Conservation (phyloP, 1,284 basidiomycete species). For the Hemileccinum hortonii region DNA sequence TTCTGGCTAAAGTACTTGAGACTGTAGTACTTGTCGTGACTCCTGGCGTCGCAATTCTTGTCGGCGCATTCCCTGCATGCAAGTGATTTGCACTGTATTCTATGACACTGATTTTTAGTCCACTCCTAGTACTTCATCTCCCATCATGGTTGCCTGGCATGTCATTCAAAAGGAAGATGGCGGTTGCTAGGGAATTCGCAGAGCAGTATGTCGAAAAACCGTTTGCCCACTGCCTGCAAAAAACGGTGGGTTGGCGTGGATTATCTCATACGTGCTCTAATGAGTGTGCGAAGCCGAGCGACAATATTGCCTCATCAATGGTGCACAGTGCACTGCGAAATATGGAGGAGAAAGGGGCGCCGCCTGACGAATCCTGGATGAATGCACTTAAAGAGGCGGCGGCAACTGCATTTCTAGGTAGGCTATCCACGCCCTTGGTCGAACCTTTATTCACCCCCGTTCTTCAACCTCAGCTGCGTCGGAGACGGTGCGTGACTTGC, state of each 20-base stretch:
- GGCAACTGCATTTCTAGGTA: slow-evolving; percentile 14
- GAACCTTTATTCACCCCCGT: background rate
- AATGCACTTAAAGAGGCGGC: slow-evolving; percentile 10
- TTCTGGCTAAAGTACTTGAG: background rate
- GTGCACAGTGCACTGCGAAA: slow-evolving; percentile 13
- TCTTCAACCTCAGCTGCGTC: slow-evolving; percentile 1
- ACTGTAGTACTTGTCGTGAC: background rate
- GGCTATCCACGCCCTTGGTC: no score
- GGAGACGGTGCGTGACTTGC: slow-evolving; percentile 13
- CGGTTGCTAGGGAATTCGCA: background rate
- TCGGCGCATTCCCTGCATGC: slow-evolving; percentile 15
- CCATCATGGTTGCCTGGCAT: no score
- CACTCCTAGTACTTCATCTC: background rate
- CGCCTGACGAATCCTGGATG: slow-evolving; percentile 1
- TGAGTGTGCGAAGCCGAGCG: background rate
- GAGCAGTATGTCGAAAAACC: slow-evolving; percentile 9
- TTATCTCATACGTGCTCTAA: background rate
- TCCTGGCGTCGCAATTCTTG: slow-evolving; percentile 4
- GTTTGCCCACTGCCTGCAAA: slow-evolving; percentile 16
- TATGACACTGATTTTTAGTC: background rate
- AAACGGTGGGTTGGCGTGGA: background rate
- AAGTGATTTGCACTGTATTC: background rate
- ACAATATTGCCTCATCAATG: slow-evolving; percentile 8
- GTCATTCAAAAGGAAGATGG: background rate
- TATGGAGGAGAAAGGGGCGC: slow-evolving; percentile 4